Percentiles rank a stretch among this genome's conserved stretches.
These are phyloP conservation scores for Akanthomyces lecanii DNA, from an alignment of 2,329 filamentous ascomycete genomes.

Conservation along the genomic window DNA sequence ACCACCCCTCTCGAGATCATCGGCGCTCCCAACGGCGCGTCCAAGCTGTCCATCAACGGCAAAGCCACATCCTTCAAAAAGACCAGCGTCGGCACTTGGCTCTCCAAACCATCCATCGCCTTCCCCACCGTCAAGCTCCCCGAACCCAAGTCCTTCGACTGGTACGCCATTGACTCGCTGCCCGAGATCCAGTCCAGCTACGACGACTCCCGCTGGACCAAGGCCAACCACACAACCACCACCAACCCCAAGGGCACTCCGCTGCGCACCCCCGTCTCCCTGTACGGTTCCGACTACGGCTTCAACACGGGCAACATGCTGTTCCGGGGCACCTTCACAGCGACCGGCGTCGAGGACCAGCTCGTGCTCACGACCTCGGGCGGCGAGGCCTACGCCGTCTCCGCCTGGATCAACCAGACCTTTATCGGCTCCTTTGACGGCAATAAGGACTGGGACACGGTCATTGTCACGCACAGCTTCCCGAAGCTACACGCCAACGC, in stretches of 20 bases:
- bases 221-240: constrained; percentile 49
- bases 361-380: constrained; percentile 60
- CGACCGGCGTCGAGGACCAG: constrained; percentile 54
- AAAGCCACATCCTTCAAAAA: constrained; percentile 33
- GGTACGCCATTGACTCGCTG: constrained; percentile 67
- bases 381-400: constrained; percentile 62
- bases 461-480: constrained; percentile 54
- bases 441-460: constrained; percentile 42
- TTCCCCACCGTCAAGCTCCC: constrained; percentile 42
- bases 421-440: constrained; percentile 64
- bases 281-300: constrained; percentile 70
- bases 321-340: constrained; percentile 66
- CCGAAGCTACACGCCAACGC: constrained; percentile 47
- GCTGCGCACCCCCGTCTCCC: constrained; percentile 59
- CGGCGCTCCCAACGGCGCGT: constrained; percentile 50
- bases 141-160: constrained; percentile 53
- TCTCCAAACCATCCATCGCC: constrained; percentile 43
- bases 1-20: constrained; percentile 67
- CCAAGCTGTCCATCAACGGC: constrained; percentile 42
- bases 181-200: constrained; percentile 63
- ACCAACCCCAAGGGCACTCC: constrained; percentile 57
- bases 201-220: constrained; percentile 64
- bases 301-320: constrained; percentile 66
- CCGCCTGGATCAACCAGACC: constrained; percentile 60
- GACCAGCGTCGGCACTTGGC: constrained; percentile 43